phyloP scores from a whole-genome alignment of 257 asterid genomes.

The Primulina tabacum region DNA sequence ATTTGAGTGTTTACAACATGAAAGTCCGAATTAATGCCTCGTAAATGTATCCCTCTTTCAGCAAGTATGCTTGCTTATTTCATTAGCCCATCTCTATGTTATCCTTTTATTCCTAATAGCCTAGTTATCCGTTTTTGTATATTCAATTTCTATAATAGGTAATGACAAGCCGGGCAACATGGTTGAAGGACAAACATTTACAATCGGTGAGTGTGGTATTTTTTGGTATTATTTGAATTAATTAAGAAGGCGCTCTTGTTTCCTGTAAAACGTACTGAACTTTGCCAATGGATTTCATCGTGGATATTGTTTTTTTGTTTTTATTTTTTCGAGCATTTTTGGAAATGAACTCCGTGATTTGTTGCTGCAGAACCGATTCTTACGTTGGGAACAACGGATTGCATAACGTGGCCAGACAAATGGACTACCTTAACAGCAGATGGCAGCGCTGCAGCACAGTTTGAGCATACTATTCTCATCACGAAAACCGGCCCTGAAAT shows the following conservation, averaged over 20 bases:
- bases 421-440: constrained; percentile 98
- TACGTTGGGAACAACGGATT: constrained; percentile 78
- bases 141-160: constrained; percentile 44
- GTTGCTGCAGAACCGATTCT: constrained; percentile 81
- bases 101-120: not conserved
- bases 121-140: not conserved
- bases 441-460: constrained; percentile 96
- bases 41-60: not conserved
- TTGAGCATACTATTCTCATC: constrained; percentile 91
- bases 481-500: constrained; percentile 92
- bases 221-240: not conserved
- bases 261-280: not conserved
- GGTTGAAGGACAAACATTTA: constrained; percentile 98
- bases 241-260: not conserved
- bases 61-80: not conserved
- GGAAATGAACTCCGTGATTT: not conserved
- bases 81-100: not conserved
- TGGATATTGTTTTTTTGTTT: too few relatives aligned
- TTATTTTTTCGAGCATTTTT: too few relatives aligned
- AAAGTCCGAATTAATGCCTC: too few relatives aligned
- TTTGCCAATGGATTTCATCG: not conserved
- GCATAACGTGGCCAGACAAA: constrained; percentile 92
- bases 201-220: constrained; percentile 64
- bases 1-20: too few relatives aligned
- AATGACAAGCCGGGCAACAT: constrained; percentile 71